These are phyloP conservation scores for Copromyces sp. DNA, from an alignment of 495 filamentous ascomycete species.

Conservation along the genomic window DNA sequence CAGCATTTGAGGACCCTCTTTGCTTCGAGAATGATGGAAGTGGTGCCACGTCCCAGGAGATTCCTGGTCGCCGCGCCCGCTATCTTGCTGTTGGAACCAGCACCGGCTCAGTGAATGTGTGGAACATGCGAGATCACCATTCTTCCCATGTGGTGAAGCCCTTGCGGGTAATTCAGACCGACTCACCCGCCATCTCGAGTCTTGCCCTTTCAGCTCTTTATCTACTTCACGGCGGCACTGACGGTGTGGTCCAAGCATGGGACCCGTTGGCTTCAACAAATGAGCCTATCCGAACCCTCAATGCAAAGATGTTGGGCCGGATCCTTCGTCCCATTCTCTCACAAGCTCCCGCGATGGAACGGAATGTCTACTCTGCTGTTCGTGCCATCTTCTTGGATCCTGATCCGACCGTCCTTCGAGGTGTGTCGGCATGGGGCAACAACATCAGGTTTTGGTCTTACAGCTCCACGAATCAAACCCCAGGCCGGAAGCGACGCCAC, in stretches of 20 bases:
- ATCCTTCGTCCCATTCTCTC: conserved; percentile 42
- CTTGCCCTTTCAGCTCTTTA: conserved; percentile 81
- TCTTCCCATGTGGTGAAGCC: conserved; percentile 45
- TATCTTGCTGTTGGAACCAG: conserved; percentile 74
- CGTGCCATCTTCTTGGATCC: conserved; percentile 81
- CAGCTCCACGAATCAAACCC: conserved; percentile 48
- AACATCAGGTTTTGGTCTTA: conserved; percentile 91
- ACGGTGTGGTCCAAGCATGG: conserved; percentile 94
- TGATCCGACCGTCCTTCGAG: conserved; percentile 81
- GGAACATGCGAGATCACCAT: conserved; percentile 65
- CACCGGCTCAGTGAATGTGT: conserved; percentile 66
- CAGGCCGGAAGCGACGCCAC: conserved; percentile 35
- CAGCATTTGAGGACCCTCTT: conserved; percentile 67
- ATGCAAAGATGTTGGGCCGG: conserved; percentile 75
- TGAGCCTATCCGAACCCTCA: conserved; percentile 76
- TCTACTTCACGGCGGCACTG: conserved; percentile 85
- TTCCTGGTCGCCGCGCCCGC: conserved; percentile 78
- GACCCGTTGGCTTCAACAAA: conserved; percentile 78
- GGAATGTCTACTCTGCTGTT: conserved; percentile 70
- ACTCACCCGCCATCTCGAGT: conserved; percentile 79
- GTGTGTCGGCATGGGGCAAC: conserved; percentile 77
- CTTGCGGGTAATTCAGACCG: conserved; percentile 74
- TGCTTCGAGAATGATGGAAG: conserved; percentile 11
- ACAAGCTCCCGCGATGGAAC: conserved; percentile 24
- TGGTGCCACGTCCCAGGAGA: conserved; percentile 27